phyloP scores from a whole-genome alignment of 2,329 filamentous ascomycete species.

The Colletotrichum echinochloae region DNA sequence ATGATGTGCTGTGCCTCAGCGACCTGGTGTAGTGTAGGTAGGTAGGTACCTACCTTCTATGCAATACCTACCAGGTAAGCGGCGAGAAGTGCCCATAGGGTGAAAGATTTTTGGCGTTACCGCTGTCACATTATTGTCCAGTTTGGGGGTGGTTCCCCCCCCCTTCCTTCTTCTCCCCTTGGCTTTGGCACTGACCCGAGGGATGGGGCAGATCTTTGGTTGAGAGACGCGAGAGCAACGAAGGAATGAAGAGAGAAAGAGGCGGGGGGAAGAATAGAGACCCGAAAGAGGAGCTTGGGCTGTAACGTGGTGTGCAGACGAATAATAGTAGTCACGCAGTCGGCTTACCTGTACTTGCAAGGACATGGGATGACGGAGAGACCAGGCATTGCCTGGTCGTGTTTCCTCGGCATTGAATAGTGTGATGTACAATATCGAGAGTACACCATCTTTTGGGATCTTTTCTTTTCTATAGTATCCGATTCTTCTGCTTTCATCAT shows the following conservation, averaged over 20 bases:
- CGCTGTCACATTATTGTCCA: not conserved
- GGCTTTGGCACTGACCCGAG: not conserved
- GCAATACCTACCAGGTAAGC: not conserved
- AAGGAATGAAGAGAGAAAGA: not conserved
- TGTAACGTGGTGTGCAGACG: not conserved
- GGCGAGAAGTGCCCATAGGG: slow-evolving; percentile 7
- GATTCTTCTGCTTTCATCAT: not conserved
- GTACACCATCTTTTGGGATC: not conserved
- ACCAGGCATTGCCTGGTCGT: not conserved
- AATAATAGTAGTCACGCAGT: not conserved
- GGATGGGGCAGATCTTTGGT: not conserved
- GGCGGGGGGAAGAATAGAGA: not conserved
- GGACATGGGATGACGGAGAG: not conserved
- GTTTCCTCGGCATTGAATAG: not conserved
- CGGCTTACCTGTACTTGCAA: not conserved
- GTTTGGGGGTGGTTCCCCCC: not conserved
- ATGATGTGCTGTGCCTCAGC: not conserved
- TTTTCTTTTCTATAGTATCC: not conserved
- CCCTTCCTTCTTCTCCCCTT: not conserved
- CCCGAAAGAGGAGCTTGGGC: slow-evolving; percentile 16
- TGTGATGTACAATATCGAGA: not conserved
- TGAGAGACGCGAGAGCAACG: not conserved
- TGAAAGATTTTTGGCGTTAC: not conserved
- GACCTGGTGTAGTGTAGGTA: too few relatives aligned
- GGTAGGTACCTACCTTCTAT: too few relatives aligned